A percentile compares a stretch with the other conserved stretches of the same genome.
Conservation (phyloP, 2,329 filamentous ascomycete species). For the Sporothrix inflata region DNA sequence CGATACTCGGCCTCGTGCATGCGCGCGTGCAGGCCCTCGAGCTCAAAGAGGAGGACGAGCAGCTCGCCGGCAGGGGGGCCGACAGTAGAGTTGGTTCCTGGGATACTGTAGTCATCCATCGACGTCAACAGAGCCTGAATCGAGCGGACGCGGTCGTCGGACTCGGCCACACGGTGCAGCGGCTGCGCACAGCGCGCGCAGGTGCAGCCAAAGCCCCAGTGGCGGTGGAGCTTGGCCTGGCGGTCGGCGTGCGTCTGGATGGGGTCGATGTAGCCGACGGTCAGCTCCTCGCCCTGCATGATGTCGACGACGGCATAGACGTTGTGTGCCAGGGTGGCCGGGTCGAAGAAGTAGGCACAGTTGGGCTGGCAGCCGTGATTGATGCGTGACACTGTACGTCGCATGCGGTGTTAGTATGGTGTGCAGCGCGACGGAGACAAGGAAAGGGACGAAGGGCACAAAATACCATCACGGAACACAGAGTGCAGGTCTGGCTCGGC, state of each 20-base stretch:
- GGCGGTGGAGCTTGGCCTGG: slow-evolving; percentile 38
- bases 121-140: slow-evolving; percentile 41
- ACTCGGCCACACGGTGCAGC: slow-evolving; percentile 38
- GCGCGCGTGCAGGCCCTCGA: slow-evolving; percentile 41
- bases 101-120: slow-evolving; percentile 42
- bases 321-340: slow-evolving; percentile 43
- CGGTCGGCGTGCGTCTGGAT: slow-evolving; percentile 41
- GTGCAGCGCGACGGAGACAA: not conserved
- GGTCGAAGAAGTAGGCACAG: slow-evolving; percentile 45
- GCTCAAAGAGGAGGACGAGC: slow-evolving; percentile 44
- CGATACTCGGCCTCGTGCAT: slow-evolving; percentile 45
- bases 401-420: not conserved
- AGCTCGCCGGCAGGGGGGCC: slow-evolving; percentile 43
- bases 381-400: slow-evolving; percentile 42
- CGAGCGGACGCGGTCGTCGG: slow-evolving; percentile 42
- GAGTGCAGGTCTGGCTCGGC: slow-evolving; percentile 39
- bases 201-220: slow-evolving; percentile 47
- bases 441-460: not conserved
- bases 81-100: slow-evolving; percentile 29
- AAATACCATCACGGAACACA: slow-evolving; percentile 41
- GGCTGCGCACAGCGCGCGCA: slow-evolving; percentile 43
- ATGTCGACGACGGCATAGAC: slow-evolving; percentile 46
- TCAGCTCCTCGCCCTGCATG: slow-evolving; percentile 46
- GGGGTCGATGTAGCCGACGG: slow-evolving; percentile 47
- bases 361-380: slow-evolving; percentile 51